These are phyloP conservation scores for Byssothecium circinans DNA, from an alignment of 2,329 filamentous ascomycete species.

Conservation along the genomic window DNA sequence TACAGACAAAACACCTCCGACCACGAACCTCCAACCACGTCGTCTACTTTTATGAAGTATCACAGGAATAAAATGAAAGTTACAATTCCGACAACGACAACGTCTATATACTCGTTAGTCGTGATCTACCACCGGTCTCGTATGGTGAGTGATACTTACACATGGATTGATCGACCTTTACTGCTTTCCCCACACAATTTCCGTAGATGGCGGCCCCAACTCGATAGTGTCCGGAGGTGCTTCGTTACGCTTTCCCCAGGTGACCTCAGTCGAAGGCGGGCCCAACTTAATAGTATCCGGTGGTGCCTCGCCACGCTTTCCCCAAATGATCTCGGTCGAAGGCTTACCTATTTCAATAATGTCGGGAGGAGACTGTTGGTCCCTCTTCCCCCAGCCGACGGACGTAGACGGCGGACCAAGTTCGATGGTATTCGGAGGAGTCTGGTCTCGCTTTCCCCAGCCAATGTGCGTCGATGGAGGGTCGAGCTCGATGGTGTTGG, in stretches of 20 bases:
- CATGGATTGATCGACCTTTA: too few species aligned
- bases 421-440: conserved; percentile 10
- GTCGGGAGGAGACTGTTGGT: conserved; percentile 1
- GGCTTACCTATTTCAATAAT: conserved; percentile 6
- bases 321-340: neutral
- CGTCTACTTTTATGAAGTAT: too few species aligned
- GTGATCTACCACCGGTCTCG: too few species aligned
- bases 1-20: too few species aligned
- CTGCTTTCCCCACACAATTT: conserved; percentile 7
- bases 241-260: neutral
- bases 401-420: conserved; percentile 19
- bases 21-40: too few species aligned
- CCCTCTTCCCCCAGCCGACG: conserved; percentile 19
- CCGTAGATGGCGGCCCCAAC: conserved; percentile 3
- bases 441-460: conserved; percentile 7
- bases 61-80: too few species aligned
- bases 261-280: neutral
- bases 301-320: neutral
- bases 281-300: conserved; percentile 4
- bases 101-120: too few species aligned
- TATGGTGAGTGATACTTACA: too few species aligned
- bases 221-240: conserved; percentile 1
- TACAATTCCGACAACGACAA: too few species aligned
- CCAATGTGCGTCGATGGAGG: conserved; percentile 5
- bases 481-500: conserved; percentile 4